phyloP scores from a whole-genome alignment of 805 yeast species.

The Ogataea henricii region DNA sequence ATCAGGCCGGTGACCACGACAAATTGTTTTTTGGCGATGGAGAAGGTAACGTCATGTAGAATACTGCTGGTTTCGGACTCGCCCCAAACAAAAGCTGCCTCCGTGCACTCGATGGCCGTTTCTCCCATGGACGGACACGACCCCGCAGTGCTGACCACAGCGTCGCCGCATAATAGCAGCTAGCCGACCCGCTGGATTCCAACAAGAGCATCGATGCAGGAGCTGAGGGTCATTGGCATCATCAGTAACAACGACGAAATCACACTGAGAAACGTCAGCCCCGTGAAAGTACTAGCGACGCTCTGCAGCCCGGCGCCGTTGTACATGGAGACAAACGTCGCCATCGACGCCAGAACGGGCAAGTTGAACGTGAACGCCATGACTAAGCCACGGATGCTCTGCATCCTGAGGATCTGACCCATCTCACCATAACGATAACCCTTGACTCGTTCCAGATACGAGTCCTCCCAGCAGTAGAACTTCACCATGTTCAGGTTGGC shows the following conservation, averaged over 20 bases:
- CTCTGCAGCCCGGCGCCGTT: conserved; percentile 39
- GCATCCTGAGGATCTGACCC: conserved; percentile 56
- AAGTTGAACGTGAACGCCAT: conserved; percentile 60
- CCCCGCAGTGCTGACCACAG: neutral
- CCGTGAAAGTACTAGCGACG: conserved; percentile 66
- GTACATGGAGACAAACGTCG: conserved; percentile 45
- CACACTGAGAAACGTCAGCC: conserved; percentile 63
- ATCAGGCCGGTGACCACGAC: conserved; percentile 75
- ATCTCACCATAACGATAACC: conserved; percentile 63
- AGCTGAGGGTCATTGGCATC: conserved; percentile 66
- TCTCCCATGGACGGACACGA: conserved; percentile 5
- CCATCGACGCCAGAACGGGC: conserved; percentile 70
- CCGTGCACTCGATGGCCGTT: conserved; percentile 48
- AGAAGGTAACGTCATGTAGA: conserved; percentile 50
- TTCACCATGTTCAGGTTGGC: conserved; percentile 78
- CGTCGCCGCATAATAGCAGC: conserved; percentile 41
- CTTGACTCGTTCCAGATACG: conserved; percentile 61
- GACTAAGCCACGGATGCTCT: conserved; percentile 54
- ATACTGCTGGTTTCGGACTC: conserved; percentile 29
- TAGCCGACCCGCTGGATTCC: conserved; percentile 60
- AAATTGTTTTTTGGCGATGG: conserved; percentile 64
- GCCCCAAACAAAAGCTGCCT: conserved; percentile 74
- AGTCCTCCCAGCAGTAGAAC: conserved; percentile 86
- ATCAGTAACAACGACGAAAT: conserved; percentile 62
- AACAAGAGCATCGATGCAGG: conserved; percentile 63